Evolutionary conservation across 345 rosid species (phyloP), one percentile per base, ranked within the genome.

Genomic region (Iberis pinnata): DNA sequence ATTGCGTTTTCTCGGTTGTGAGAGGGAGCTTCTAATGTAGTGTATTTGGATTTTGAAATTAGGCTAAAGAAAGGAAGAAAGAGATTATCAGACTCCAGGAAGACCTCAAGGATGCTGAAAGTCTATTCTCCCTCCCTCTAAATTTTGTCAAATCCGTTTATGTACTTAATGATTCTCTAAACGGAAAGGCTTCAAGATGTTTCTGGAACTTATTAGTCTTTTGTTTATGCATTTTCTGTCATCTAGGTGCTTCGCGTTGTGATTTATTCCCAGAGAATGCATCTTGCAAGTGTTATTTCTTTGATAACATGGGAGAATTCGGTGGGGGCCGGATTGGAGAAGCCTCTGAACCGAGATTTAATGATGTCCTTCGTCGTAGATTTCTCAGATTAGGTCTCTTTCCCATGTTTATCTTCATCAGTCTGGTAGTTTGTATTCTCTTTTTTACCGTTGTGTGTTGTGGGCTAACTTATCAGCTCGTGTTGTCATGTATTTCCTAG

Each of bases 241-340:
- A 18, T 13, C 6, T 63, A 88, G 90, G 87, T 70, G 71, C 78
- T 58, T 69, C 72, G 15, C 78, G 44, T 35, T 64, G 72, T 70
- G 88, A 79, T 45, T 61, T 79, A 47, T 73, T 83, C 68, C 83
- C 90, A 11, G 75, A 69, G 64, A 70, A 26, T 53, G 88, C 82
- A 36, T 71, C 79, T 27, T 86, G 95, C 76, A 83, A 86, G 77
- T 86, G 99, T 73, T 80, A 80, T 72, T 82, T 93, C 81, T 88
- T 81, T 58, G 75, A 83, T 57, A 70, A 78, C 62, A 64, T 86
- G 81, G 97, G 99, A 74, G 77, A 69, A 52, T 35, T 55, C 38
- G 74, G 75, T 63, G 69, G 75, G 9, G 48, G 73, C 40, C 49
- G 25, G 44, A 56, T 44, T 13, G 77, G 32, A 8, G 81, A 73